Evolutionary conservation across 2,329 filamentous ascomycete species (phyloP).

Genomic region (Neonectria sp.): DNA sequence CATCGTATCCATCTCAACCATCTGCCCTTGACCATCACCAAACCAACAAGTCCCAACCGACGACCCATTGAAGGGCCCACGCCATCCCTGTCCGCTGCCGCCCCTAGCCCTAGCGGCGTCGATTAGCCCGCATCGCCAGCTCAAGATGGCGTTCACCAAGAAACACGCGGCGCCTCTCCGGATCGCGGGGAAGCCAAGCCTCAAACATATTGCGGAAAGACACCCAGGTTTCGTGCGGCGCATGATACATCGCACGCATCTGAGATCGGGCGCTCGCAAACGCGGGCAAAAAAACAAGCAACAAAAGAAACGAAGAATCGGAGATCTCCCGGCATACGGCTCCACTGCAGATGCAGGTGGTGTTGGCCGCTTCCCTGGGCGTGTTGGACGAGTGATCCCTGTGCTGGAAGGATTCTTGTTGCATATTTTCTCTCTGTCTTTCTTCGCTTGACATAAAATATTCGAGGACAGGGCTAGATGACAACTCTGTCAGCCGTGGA

Average conservation of each 20-base stretch:
- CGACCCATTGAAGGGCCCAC: background rate
- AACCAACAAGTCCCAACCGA: background rate
- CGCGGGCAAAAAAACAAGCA: background rate
- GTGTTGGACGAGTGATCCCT: background rate
- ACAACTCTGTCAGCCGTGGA: background rate
- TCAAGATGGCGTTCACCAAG: constrained; percentile 21
- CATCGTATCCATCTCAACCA: constrained; percentile 1
- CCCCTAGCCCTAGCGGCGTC: background rate
- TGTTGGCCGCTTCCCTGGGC: background rate
- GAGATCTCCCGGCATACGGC: constrained; percentile 1
- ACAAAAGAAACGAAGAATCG: background rate
- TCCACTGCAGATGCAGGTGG: background rate
- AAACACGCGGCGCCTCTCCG: background rate
- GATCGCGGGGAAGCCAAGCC: constrained; percentile 13
- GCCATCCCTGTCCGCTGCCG: background rate
- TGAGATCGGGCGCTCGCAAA: background rate
- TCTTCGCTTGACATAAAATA: background rate
- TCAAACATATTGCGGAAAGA: background rate
- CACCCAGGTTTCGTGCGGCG: background rate
- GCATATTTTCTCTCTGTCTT: background rate
- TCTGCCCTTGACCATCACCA: background rate
- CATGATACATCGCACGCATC: background rate
- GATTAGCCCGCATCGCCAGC: constrained; percentile 14
- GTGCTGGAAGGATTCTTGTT: constrained; percentile 5
- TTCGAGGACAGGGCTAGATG: background rate